These are phyloP conservation scores for Tylopilus sp. DNA, from an alignment of 768 basidiomycete genomes.

Conservation along the genomic window DNA sequence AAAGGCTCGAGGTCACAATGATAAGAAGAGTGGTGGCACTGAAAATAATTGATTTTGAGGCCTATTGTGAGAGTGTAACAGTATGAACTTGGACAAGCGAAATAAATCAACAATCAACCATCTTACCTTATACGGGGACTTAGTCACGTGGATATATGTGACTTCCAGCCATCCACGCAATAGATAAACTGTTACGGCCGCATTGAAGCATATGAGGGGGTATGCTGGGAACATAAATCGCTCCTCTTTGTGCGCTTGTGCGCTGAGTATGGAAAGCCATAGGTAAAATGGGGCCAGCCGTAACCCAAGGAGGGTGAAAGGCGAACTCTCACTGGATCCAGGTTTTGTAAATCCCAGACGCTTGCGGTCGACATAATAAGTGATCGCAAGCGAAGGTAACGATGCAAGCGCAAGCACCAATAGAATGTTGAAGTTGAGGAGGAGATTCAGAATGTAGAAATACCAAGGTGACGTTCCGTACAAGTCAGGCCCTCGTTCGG, in stretches of 20 bases:
- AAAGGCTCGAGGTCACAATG: conserved; percentile 56
- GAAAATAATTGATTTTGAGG: conserved; percentile 74
- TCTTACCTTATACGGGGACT: conserved; percentile 80
- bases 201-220: conserved; percentile 90
- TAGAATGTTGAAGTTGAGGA: conserved; percentile 92
- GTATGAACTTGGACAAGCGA: background rate
- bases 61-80: conserved; percentile 41
- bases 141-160: conserved; percentile 68
- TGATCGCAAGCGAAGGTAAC: conserved; percentile 73
- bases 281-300: conserved; percentile 87
- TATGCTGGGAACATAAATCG: conserved; percentile 98
- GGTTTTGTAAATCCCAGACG: conserved; percentile 59
- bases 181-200: conserved; percentile 83
- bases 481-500: conserved; percentile 80
- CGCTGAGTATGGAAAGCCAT: conserved; percentile 79
- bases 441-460: conserved; percentile 85
- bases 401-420: conserved; percentile 78
- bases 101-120: background rate
- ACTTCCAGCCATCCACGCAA: conserved; percentile 84
- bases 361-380: conserved; percentile 69
- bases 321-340: conserved; percentile 64
- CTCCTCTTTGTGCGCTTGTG: conserved; percentile 95
- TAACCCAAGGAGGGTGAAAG: conserved; percentile 70
- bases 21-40: conserved; percentile 69
- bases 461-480: conserved; percentile 89